Evolutionary conservation across 768 basidiomycete genomes (phyloP).

Genomic region (Crepidotus variabilis): DNA sequence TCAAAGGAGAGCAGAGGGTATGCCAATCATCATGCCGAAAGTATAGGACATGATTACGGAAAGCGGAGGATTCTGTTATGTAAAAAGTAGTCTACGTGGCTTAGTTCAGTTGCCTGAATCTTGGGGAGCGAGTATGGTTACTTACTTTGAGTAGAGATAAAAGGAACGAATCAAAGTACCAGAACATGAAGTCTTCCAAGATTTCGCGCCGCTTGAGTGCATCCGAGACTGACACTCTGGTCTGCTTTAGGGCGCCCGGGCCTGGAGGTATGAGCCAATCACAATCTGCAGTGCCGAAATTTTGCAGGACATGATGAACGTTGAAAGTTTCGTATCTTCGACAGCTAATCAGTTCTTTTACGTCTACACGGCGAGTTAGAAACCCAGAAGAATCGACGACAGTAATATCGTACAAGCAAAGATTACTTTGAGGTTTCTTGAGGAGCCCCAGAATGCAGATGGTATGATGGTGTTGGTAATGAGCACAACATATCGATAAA

Average conservation of each 20-base stretch:
- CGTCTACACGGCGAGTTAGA: conserved; percentile 38
- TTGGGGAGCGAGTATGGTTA: background rate
- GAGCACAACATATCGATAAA: conserved; percentile 61
- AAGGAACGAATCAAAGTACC: conserved; percentile 90
- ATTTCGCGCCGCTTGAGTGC: conserved; percentile 74
- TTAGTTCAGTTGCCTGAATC: background rate
- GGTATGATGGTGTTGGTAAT: conserved; percentile 73
- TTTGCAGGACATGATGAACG: conserved; percentile 74
- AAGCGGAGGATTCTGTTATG: conserved; percentile 86
- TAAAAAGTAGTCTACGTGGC: conserved; percentile 81
- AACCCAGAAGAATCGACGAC: background rate
- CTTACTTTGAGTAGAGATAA: conserved; percentile 73
- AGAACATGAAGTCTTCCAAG: conserved; percentile 85
- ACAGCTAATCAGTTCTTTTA: conserved; percentile 67
- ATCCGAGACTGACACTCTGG: conserved; percentile 60
- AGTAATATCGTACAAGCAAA: conserved; percentile 43
- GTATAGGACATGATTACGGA: conserved; percentile 79
- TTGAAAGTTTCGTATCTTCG: conserved; percentile 81
- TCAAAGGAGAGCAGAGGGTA: conserved; percentile 74
- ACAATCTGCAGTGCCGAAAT: conserved; percentile 70
- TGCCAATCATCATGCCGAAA: conserved; percentile 96
- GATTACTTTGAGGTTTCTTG: conserved; percentile 57
- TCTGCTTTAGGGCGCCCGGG: conserved; percentile 30
- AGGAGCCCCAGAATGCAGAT: conserved; percentile 73
- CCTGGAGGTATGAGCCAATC: conserved; percentile 68